Evolutionary conservation across 345 rosid genomes (phyloP), one percentile per base, ranked within the genome.

Genomic region (Chamaenerion angustifolium): DNA sequence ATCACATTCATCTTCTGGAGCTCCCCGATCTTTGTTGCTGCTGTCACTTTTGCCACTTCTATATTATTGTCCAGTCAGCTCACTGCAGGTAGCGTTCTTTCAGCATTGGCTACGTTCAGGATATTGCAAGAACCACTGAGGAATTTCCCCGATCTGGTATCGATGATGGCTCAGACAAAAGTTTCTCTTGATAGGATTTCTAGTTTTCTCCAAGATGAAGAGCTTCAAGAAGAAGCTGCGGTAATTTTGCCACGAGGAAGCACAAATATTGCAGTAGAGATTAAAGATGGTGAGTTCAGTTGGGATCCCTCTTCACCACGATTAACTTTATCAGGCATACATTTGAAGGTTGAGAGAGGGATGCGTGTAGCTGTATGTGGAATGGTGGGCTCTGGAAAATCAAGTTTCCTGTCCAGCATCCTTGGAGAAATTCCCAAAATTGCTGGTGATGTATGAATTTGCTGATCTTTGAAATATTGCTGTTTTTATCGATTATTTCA

Each of bases 291-390:
- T 14, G 83, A 65, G 60, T 93, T 93, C 53, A 60, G 76, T 56
- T 93, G 99, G 99, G 95, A 88, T 64, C 79, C 78, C 14, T 64
- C 85, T 55, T 75, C 82, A 49, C 65, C 80, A 48, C 79, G 69
- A 64, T 70, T 90, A 16, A 93, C 95, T 35, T 66, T 93, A 55
- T 84, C 86, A 16, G 83, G 78, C 43, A 77, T 93, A 63, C 74
- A 81, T 45, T 63, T 88, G 79, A 88, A 74, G 71, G 92, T 88
- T 51, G 76, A 80, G 69, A 76, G 69, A 62, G 96, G 96, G 64
- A 84, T 85, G 99, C 88, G 94, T 48, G 99, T 88, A 64, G 99
- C 99, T 66, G 96, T 93, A 45, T 93, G 99, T 65, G 99, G 99
- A 42, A 72, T 78, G 74, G 99, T 93, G 68, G 99, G 96, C 53